Evolutionary conservation across 768 basidiomycete genomes (phyloP), one percentile per base, ranked within the genome.

Genomic region (Pleurotus giganteus): DNA sequence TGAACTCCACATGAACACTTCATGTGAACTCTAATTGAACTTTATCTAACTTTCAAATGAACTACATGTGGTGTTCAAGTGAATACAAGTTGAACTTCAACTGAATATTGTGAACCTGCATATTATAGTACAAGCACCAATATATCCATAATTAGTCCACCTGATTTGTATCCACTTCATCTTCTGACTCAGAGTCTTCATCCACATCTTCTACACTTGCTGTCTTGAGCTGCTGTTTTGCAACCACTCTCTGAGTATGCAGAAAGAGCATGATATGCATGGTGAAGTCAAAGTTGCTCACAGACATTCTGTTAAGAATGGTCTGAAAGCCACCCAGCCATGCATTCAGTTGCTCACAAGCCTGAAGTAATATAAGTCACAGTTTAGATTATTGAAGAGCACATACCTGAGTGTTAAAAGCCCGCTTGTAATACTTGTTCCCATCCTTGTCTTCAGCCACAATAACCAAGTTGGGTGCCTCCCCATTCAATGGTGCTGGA

Each of bases 311-410:
- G 24, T 62, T 64, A 27, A 71, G 46, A 59, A 65, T 65, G 28
- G 63, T 57, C 43, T 70, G 66, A 65, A 63, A 70, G 7, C 69
- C 65, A 45, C 60, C 66, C 27, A 70, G 42, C 68, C 69, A 71
- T 11, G 63, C 53, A 64, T 69, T 69, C 15, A 71, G 60, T 54
- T 32, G 7, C 13, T 32, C 31, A 32, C 31, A 32, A 13, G 31
- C 31, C 31, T 32, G 13, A 32, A 32, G 31, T 32, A 32, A 13
- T 32, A 6, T 32, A 32, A 32, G 31, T 13, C 31, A 32, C 13
- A 32, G 31, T 32, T 13, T 32, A 32, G 13, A 32, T 32, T 32
- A 32, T n/a, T n/a, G n/a, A n/a, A 32, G 13, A 13, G 6, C 31
- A 32, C 31, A 6, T 32, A 32, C 13, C 31, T 32, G 31, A 6